Percentiles rank a stretch among this genome's conserved stretches.
Evolutionary conservation across 106 monocot species (phyloP).

Genomic region (Chionographis japonica): DNA sequence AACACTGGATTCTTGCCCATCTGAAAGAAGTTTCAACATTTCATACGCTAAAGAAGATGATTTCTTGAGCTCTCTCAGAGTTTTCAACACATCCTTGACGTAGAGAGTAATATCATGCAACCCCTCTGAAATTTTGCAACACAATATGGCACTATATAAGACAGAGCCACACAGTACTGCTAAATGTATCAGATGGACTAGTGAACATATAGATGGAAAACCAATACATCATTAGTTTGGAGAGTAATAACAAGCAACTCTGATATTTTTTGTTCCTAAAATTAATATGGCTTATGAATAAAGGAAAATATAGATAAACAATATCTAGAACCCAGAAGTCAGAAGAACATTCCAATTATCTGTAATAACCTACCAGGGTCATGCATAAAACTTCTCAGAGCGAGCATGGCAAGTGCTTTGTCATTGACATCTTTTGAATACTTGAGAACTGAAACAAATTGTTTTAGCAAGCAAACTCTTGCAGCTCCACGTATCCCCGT

Average conservation of each 20-base stretch:
- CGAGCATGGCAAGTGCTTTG: conserved; percentile 55
- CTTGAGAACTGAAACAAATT: conserved; percentile 31
- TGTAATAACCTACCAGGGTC: conserved; percentile 33
- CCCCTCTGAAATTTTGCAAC: conserved; percentile 40
- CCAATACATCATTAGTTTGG: no score
- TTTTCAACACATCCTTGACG: conserved; percentile 48
- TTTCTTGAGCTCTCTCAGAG: conserved; percentile 57
- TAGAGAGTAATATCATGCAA: conserved; percentile 37
- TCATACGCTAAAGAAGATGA: conserved; percentile 43
- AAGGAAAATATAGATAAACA: no score
- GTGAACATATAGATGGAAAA: no score
- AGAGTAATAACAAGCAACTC: no score
- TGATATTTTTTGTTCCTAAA: no score
- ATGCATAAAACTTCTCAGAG: conserved; percentile 50
- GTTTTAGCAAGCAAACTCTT: conserved; percentile 41
- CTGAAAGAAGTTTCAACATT: conserved; percentile 47
- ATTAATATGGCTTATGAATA: no score
- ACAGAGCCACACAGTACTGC: neutral
- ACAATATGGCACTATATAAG: neutral
- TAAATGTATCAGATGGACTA: no score
- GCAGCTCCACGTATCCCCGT: conserved; percentile 55
- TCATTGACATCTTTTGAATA: conserved; percentile 36
- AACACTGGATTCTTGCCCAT: conserved; percentile 49
- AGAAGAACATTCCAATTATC: neutral
- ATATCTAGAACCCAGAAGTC: neutral